Evolutionary conservation across 2,329 filamentous ascomycete genomes (phyloP).

Genomic region (Monilinia fructicola): DNA sequence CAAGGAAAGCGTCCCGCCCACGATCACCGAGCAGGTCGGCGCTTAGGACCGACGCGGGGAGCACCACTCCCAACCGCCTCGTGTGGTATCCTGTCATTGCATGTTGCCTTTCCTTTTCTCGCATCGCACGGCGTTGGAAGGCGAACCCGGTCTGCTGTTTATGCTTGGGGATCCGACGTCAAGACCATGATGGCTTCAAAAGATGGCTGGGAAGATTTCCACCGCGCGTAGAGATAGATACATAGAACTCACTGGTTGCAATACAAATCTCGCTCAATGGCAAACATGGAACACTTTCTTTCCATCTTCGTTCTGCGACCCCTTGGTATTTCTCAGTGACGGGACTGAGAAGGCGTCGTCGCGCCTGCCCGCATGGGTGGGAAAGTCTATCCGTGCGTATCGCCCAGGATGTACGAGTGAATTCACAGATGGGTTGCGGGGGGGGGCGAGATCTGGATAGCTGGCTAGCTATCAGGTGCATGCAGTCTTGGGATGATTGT

Average conservation of each 20-base stretch:
- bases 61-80: background rate
- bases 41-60: background rate
- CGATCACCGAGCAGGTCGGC: background rate
- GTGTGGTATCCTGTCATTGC: background rate
- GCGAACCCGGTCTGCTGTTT: background rate
- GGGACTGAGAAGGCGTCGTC: no score
- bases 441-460: no score
- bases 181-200: background rate
- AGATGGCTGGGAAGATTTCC: background rate
- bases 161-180: background rate
- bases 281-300: background rate
- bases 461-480: no score
- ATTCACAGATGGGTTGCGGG: no score
- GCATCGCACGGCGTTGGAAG: slow-evolving; percentile 13
- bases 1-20: slow-evolving; percentile 8
- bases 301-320: background rate
- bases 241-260: background rate
- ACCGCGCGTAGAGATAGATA: slow-evolving; percentile 3
- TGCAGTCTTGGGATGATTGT: no score
- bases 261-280: background rate
- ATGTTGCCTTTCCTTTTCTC: background rate
- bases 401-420: no score
- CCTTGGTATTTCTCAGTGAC: no score
- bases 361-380: no score
- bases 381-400: no score